Evolutionary conservation across 2,329 filamentous ascomycete genomes (phyloP).

Genomic region (Clonostachys byssicola): DNA sequence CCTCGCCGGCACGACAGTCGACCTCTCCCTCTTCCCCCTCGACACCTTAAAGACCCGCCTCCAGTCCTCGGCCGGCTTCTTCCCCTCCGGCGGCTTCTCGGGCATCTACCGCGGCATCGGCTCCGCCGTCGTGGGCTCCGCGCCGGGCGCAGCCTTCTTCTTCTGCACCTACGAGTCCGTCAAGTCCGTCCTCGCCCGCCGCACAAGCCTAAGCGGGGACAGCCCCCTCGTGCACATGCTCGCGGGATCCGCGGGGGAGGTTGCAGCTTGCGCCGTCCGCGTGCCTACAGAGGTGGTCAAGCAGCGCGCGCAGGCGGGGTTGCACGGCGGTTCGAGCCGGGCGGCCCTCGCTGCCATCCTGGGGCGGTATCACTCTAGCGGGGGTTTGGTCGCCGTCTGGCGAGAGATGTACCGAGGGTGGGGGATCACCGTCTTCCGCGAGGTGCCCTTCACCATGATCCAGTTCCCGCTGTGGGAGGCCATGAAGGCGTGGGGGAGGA

Average conservation of each 20-base stretch:
- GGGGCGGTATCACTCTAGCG: slow-evolving; percentile 25
- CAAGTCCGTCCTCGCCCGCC: slow-evolving; percentile 48
- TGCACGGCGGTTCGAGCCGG: slow-evolving; percentile 68
- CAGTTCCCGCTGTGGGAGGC: slow-evolving; percentile 97
- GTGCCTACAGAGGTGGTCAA: slow-evolving; percentile 97
- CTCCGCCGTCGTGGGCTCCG: slow-evolving; percentile 83
- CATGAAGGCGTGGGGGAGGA: slow-evolving; percentile 70
- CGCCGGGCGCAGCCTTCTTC: slow-evolving; percentile 92
- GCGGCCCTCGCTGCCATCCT: slow-evolving; percentile 69
- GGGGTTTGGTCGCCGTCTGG: slow-evolving; percentile 58
- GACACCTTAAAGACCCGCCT: slow-evolving; percentile 98
- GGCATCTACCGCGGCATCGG: slow-evolving; percentile 94
- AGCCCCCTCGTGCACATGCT: slow-evolving; percentile 65
- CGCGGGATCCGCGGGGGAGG: slow-evolving; percentile 80
- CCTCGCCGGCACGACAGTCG: slow-evolving; percentile 90
- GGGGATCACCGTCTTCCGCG: slow-evolving; percentile 86
- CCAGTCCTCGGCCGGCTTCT: slow-evolving; percentile 75
- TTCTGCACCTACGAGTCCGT: slow-evolving; percentile 89
- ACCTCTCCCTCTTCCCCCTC: slow-evolving; percentile 94
- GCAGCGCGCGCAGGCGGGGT: slow-evolving; percentile 87
- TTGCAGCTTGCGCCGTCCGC: slow-evolving; percentile 86
- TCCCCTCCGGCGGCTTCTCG: slow-evolving; percentile 78
- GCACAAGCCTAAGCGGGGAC: slow-evolving; percentile 5
- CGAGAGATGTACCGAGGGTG: slow-evolving; percentile 88
- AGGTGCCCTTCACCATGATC: slow-evolving; percentile 95